phyloP scores from a whole-genome alignment of 305 asterid genomes.

The Plantago coronopus region DNA sequence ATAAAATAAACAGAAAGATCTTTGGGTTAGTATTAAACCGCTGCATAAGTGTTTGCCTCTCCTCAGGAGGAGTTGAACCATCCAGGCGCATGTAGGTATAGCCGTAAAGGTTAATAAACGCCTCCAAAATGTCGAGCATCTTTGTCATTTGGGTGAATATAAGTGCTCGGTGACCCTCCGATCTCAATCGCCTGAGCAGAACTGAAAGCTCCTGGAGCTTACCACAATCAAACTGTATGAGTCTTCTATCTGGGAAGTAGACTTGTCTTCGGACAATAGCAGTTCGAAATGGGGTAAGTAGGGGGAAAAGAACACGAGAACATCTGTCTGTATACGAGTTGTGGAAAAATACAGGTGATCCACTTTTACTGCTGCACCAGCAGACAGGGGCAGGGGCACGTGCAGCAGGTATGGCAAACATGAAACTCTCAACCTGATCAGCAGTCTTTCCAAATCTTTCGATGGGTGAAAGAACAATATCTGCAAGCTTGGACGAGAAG shows the following conservation, averaged over 20 bases:
- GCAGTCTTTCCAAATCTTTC: constrained; percentile 74
- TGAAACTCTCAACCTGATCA: constrained; percentile 80
- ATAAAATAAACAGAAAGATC: constrained; percentile 85
- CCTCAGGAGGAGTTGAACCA: constrained; percentile 97
- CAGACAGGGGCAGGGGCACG: constrained; percentile 92
- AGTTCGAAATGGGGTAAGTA: constrained; percentile 85
- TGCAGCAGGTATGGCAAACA: constrained; percentile 99
- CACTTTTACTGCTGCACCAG: constrained; percentile 91
- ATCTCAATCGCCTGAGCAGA: constrained; percentile 80
- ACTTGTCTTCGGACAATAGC: constrained; percentile 98
- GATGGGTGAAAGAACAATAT: constrained; percentile 76
- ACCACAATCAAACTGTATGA: constrained; percentile 97
- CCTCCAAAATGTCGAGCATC: constrained; percentile 98
- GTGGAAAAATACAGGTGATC: constrained; percentile 58
- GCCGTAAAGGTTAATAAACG: constrained; percentile 92
- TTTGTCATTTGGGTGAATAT: constrained; percentile 99
- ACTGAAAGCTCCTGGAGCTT: constrained; percentile 94
- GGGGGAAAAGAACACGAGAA: constrained; percentile 56
- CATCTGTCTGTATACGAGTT: constrained; percentile 57
- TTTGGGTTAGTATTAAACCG: constrained; percentile 93
- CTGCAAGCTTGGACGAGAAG: constrained; percentile 74
- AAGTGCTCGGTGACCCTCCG: constrained; percentile 95
- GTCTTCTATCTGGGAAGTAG: constrained; percentile 97
- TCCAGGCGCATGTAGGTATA: constrained; percentile 98
- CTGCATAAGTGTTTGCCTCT: constrained; percentile 98